Percentiles rank a stretch among this genome's conserved stretches.
Conservation (phyloP, 495 filamentous ascomycete genomes). For the Haplographium delicatum region DNA sequence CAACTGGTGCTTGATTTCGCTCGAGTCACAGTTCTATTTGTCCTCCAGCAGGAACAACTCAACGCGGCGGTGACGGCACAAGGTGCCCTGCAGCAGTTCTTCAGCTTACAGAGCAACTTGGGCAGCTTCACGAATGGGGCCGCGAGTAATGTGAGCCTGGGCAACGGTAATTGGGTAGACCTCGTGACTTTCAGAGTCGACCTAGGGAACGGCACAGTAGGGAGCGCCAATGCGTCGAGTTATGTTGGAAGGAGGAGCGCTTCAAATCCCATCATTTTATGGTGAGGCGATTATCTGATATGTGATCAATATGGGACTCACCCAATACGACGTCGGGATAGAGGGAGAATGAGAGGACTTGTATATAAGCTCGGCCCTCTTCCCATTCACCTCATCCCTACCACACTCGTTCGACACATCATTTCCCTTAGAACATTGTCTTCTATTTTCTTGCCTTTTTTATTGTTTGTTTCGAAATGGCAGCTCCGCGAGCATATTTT, state of each 20-base stretch:
- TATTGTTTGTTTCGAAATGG: no score
- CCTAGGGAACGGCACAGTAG: constrained; percentile 25
- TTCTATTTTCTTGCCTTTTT: no score
- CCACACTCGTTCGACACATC: background rate
- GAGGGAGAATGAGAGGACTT: background rate
- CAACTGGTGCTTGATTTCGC: constrained; percentile 61
- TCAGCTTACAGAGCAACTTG: no score
- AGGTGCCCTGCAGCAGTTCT: constrained; percentile 41
- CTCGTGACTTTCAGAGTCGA: constrained; percentile 38
- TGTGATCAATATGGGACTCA: background rate
- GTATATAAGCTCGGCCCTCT: background rate
- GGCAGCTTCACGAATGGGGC: constrained; percentile 38
- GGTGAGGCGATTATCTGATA: background rate
- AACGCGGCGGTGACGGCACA: constrained; percentile 52
- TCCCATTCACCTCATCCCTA: background rate
- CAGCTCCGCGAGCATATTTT: no score
- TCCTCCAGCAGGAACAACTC: constrained; percentile 53
- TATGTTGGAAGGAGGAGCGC: background rate
- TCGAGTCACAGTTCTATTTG: constrained; percentile 54
- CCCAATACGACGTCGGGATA: background rate
- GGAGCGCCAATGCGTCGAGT: background rate
- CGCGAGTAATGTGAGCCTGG: constrained; percentile 27
- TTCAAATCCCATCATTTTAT: no score
- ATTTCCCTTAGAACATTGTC: no score
- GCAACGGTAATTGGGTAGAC: constrained; percentile 41